Evolutionary conservation across 768 basidiomycete species (phyloP).

Genomic region (Strobilomyces dryophilus): DNA sequence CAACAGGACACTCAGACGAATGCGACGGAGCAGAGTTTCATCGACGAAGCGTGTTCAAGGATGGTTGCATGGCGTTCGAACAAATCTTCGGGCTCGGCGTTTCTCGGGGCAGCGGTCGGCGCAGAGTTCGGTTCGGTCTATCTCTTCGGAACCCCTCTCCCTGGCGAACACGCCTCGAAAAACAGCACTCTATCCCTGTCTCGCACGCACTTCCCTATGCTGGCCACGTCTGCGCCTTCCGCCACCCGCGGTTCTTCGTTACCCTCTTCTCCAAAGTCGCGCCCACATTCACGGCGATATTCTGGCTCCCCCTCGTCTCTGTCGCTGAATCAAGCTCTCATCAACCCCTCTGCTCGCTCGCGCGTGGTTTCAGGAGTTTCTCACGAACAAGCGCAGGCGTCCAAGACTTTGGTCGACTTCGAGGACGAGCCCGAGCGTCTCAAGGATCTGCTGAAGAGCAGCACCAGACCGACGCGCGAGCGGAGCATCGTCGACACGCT

Average conservation of each 20-base stretch:
- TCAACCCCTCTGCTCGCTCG: conserved; percentile 52
- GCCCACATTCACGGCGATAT: conserved; percentile 22
- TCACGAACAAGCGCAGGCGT: conserved; percentile 67
- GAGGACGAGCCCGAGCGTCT: conserved; percentile 77
- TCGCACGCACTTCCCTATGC: conserved; percentile 11
- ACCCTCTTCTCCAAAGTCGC: conserved; percentile 20
- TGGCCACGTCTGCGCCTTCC: conserved; percentile 2
- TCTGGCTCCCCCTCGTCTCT: conserved; percentile 38
- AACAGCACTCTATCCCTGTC: conserved; percentile 5
- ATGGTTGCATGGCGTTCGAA: conserved; percentile 17
- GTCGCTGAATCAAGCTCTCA: conserved; percentile 39
- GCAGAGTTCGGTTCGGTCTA: conserved; percentile 24
- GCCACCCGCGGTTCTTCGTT: conserved; percentile 12
- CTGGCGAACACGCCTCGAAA: conserved; percentile 18
- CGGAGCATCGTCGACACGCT: conserved; percentile 31
- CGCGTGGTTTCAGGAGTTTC: conserved; percentile 71
- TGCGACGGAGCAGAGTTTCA: conserved; percentile 22
- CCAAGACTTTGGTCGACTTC: conserved; percentile 75
- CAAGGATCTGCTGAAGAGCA: conserved; percentile 66
- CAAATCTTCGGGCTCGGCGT: conserved; percentile 1
- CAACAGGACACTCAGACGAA: conserved; percentile 9
- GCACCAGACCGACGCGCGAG: conserved; percentile 27
- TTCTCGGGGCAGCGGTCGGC: conserved; percentile 20
- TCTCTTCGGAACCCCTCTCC: conserved; percentile 24
- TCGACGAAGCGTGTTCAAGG: conserved; percentile 17